Conservation (phyloP, 1,139 yeast genomes). For the Eremothecium coryli region DNA sequence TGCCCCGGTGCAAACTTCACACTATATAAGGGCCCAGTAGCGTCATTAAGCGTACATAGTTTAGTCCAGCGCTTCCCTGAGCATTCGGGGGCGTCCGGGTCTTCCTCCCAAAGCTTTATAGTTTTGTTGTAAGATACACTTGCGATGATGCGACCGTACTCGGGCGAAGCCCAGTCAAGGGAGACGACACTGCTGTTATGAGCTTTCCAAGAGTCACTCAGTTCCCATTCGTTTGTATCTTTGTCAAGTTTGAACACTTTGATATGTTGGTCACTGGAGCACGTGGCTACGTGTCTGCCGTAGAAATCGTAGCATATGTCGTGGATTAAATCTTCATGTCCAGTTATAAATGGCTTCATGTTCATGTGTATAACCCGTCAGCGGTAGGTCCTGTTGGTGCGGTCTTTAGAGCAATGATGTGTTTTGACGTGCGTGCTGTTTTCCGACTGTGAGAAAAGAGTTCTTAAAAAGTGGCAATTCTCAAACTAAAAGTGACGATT, state of each 20-base stretch:
- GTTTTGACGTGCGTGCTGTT: background rate
- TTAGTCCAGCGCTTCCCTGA: constrained; percentile 77
- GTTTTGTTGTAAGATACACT: constrained; percentile 81
- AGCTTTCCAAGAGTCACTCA: constrained; percentile 87
- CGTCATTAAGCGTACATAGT: constrained; percentile 68
- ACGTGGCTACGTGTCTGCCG: constrained; percentile 83
- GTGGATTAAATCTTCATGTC: constrained; percentile 85
- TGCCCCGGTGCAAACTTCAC: constrained; percentile 85
- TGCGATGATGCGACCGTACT: constrained; percentile 78
- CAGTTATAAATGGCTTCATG: constrained; percentile 68
- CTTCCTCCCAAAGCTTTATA: constrained; percentile 85
- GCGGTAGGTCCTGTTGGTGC: background rate
- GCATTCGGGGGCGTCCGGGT: constrained; percentile 63
- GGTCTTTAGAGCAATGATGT: too few relatives aligned
- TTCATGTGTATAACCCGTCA: constrained; percentile 1
- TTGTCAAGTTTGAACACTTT: constrained; percentile 72
- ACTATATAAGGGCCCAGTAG: constrained; percentile 83
- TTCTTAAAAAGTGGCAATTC: too few relatives aligned
- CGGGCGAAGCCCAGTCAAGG: constrained; percentile 90
- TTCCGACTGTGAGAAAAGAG: too few relatives aligned
- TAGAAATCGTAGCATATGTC: constrained; percentile 84
- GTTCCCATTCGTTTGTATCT: constrained; percentile 53
- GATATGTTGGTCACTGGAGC: constrained; percentile 85
- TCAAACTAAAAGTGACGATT: too few relatives aligned
- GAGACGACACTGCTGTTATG: constrained; percentile 83